phyloP scores from a whole-genome alignment of 2,329 filamentous ascomycete species.

The Aspergillus terreus region DNA sequence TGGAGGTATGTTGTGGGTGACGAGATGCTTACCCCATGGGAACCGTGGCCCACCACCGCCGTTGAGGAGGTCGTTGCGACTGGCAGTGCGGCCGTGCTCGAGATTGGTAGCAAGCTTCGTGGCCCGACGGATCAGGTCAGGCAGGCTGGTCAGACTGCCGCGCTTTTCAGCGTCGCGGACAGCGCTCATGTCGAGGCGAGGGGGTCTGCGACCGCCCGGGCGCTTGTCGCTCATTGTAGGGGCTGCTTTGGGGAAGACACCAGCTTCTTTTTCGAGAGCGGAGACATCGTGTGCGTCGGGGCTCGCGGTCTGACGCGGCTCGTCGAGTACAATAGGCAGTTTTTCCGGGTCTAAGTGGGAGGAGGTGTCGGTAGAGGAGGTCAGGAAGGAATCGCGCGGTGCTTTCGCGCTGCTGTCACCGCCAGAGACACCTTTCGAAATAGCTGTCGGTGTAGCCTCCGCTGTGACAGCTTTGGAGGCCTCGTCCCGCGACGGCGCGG shows the following conservation, averaged over 20 bases:
- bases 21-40: constrained; percentile 22
- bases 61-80: constrained; percentile 49
- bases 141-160: constrained; percentile 85
- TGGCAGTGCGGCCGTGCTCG: constrained; percentile 71
- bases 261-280: constrained; percentile 23
- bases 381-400: constrained; percentile 18
- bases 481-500: constrained; percentile 11
- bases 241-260: constrained; percentile 23
- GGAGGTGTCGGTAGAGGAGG: constrained; percentile 18
- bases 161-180: constrained; percentile 77
- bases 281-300: constrained; percentile 12
- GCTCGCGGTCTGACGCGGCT: constrained; percentile 1
- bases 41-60: constrained; percentile 24
- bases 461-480: background rate
- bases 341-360: constrained; percentile 32
- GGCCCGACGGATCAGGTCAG: constrained; percentile 84
- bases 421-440: constrained; percentile 13
- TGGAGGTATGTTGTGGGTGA: background rate
- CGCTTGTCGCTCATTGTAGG: constrained; percentile 40
- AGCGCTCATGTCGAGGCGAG: constrained; percentile 75
- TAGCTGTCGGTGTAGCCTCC: background rate
- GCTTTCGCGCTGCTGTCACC: constrained; percentile 4
- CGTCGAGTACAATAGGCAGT: constrained; percentile 24
- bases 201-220: constrained; percentile 51
- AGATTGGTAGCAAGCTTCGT: constrained; percentile 84